Evolutionary conservation across 495 filamentous ascomycete species (phyloP).

Genomic region (Diplogelasinospora grovesii): DNA sequence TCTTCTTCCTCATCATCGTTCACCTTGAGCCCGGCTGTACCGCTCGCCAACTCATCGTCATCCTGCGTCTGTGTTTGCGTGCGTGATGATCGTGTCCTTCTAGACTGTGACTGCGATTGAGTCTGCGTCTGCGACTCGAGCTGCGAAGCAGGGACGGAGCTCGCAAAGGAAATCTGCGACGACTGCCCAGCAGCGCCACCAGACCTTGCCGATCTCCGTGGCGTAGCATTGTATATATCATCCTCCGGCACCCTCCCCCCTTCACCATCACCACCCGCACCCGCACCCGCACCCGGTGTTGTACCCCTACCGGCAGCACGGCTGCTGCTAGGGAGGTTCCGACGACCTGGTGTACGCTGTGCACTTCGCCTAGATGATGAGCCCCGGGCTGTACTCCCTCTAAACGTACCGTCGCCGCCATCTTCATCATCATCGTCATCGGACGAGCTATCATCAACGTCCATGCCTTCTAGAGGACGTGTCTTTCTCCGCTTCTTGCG

Average conservation of each 20-base stretch:
- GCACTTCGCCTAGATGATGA: no score
- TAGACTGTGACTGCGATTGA: constrained; percentile 15
- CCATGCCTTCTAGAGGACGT: constrained; percentile 30
- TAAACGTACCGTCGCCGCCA: constrained; percentile 25
- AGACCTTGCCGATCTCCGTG: constrained; percentile 28
- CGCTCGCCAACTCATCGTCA: constrained; percentile 32
- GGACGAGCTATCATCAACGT: constrained; percentile 13
- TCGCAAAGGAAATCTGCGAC: constrained; percentile 40
- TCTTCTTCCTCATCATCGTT: constrained; percentile 13
- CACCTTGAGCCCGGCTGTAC: constrained; percentile 31
- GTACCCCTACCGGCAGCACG: constrained; percentile 12
- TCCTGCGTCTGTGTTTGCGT: constrained; percentile 3
- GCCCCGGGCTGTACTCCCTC: constrained; percentile 10
- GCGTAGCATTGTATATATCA: constrained; percentile 34
- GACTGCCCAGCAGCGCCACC: constrained; percentile 16
- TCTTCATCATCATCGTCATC: constrained; percentile 32
- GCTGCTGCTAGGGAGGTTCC: constrained; percentile 10
- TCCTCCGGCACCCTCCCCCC: no score
- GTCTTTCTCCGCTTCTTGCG: constrained; percentile 63
- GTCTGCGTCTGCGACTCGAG: constrained; percentile 29
- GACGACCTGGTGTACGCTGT: no score
- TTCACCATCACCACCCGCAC: no score
- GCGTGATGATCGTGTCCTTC: background rate
- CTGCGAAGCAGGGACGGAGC: constrained; percentile 40
- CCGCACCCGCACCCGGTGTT: no score